These are phyloP conservation scores for Barbatosphaeria neglecta DNA, from an alignment of 495 filamentous ascomycete species.

Conservation along the genomic window DNA sequence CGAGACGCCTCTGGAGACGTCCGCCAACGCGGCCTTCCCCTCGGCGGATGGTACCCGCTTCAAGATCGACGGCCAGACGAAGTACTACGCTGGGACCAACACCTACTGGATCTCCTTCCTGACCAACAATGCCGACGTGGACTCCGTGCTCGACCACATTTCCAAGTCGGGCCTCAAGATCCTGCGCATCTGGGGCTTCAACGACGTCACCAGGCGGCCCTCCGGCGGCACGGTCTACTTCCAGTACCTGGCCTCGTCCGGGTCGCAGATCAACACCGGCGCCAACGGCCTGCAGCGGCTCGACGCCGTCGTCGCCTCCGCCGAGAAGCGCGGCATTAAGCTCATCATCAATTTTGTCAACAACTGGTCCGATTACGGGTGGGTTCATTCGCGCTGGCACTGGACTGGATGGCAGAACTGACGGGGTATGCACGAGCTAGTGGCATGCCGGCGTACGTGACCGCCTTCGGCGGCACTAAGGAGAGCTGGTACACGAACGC, in stretches of 20 bases:
- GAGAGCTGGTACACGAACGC: constrained; percentile 46
- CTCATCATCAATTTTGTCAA: constrained; percentile 48
- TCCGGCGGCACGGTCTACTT: constrained; percentile 42
- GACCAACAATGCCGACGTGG: constrained; percentile 50
- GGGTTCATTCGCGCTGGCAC: too few species aligned
- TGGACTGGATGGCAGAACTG: too few species aligned
- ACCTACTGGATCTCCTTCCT: constrained; percentile 66
- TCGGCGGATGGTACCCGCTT: constrained; percentile 26
- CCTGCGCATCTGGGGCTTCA: constrained; percentile 64
- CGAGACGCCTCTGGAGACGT: not conserved
- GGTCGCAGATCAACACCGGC: constrained; percentile 55
- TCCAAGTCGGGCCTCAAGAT: constrained; percentile 49
- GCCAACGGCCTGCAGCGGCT: constrained; percentile 54
- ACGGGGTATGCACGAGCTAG: too few species aligned
- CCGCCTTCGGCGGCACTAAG: constrained; percentile 46
- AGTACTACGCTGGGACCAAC: constrained; percentile 60
- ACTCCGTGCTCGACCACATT: constrained; percentile 42
- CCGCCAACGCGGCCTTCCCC: constrained; percentile 3
- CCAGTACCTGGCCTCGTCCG: constrained; percentile 42
- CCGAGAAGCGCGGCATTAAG: constrained; percentile 42
- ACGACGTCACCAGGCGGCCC: constrained; percentile 37
- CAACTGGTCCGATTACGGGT: constrained; percentile 50
- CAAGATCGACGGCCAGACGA: constrained; percentile 48
- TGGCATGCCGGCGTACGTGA: constrained; percentile 52
- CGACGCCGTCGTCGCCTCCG: constrained; percentile 41